Evolutionary conservation across 1,284 basidiomycete genomes (phyloP), one percentile per base, ranked within the genome.

Genomic region (Pyrrhoderma lamaoense): DNA sequence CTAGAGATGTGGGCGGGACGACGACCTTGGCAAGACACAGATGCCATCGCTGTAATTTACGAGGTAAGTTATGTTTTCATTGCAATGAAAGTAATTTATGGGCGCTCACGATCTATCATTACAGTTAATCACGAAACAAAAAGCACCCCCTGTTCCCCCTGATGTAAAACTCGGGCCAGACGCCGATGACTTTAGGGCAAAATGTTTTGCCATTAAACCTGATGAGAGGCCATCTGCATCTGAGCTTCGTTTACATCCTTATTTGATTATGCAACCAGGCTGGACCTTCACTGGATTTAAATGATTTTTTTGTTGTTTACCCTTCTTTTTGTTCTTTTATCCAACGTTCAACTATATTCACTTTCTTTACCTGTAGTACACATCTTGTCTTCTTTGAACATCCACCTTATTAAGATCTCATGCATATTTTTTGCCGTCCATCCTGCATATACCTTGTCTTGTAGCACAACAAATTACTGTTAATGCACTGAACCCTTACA

Each of bases 1-100:
- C 75, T 98, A 57, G 95, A 99, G 69, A 99, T 99, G 96, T 94
- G 93, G 82, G 89, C 92, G 9, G 96, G 95, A 3, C 79, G 85
- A 60, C 73, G 95, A 46, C 95, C 96, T 3, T 99, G 96, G 96
- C 82, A 76, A 18, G 86, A 89, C 22, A 83, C 92, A 59, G 91
- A 95, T 65, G 82, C 85, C 54, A 78, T 96, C 56, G 88, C 92
- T 5, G 94, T 96, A 55, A 90, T 99, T 83, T 88, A 93, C 67
- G 90, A 93, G 76, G 90, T 92, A 61, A 56, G 25, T 2, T 8
- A 11, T 38, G 36, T 47, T 16, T 3, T 27, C n/a, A 22, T 23
- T 1, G 42, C 13, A 3, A 14, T 9, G 4, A 45, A 4, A 11
- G 18, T 3, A 9, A 19, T 31, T 43, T 19, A 36, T 49, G 19